Evolutionary conservation across 169 alveolate genomes (phyloP), one percentile per base, ranked within the genome.

Genomic region (Eimeria brunetti): DNA sequence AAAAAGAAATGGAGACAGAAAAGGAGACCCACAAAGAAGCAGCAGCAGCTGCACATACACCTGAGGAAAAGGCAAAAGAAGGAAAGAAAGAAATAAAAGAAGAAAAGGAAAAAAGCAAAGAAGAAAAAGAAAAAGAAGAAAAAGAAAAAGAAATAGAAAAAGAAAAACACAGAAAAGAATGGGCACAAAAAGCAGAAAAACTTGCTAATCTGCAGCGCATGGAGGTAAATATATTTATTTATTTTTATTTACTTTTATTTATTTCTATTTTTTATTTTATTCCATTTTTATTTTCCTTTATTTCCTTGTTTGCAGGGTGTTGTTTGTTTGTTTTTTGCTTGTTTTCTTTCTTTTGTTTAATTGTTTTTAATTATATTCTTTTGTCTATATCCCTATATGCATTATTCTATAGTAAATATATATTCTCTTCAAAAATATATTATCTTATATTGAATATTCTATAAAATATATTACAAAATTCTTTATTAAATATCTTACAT

Each of bases 141-240:
- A 69, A 88, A 27, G 94, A 88, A 22, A 60, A 88, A 22, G 51
- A 30, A 41, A 27, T 58, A 27, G 78, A 58, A 33, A 58, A n/a
- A 36, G 56, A 41, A 56, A 27, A 7, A 33, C 76, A 36, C 53
- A 33, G 11, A 41, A 84, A 84, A 24, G 91, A 84, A 44, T 36
- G 53, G 83, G 89, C 80, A 44, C 80, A 75, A 53, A 51, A 18
- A 46, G 95, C 71, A 30, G 12, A 58, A 16, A 81, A 76, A 60
- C 67, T 56, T 75, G 94, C 84, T 8, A 67, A 88, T 51, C 51
- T 67, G 4, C 84, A 67, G 81, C 94, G 94, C 64, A 88, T 62
- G 95, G 86, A 56, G 95, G 62, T 73, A 81, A 73, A 24, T 12
- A 62, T 64, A 6, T 6, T 30, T 64, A 18, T 30, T 22, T 27